Evolutionary conservation across 805 yeast species (phyloP).

Genomic region (Wickerhamiella cacticola): DNA sequence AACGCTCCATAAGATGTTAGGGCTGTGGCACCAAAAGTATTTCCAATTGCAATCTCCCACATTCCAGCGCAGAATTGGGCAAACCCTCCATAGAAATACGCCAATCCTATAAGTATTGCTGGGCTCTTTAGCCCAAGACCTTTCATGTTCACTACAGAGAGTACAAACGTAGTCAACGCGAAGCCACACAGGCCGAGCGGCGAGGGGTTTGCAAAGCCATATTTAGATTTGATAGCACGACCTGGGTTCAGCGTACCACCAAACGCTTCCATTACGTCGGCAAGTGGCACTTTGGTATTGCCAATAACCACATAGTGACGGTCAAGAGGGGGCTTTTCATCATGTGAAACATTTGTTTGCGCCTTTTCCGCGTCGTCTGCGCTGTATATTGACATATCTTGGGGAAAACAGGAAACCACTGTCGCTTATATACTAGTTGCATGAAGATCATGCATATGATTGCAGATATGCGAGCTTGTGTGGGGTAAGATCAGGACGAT

Average conservation of each 20-base stretch:
- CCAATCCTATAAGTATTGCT: conserved; percentile 44
- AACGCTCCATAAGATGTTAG: conserved; percentile 54
- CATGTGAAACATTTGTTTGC: background rate
- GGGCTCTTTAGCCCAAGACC: conserved; percentile 45
- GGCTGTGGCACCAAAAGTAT: conserved; percentile 58
- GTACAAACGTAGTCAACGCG: conserved; percentile 50
- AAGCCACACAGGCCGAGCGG: conserved; percentile 53
- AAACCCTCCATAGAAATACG: conserved; percentile 52
- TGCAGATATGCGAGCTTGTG: no score
- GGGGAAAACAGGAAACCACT: no score
- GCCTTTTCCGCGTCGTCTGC: background rate
- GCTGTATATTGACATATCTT: background rate
- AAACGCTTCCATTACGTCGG: conserved; percentile 29
- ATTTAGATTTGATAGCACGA: conserved; percentile 42
- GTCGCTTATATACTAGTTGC: no score
- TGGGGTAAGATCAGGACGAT: no score
- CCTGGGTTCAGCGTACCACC: conserved; percentile 82
- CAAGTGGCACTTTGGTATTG: conserved; percentile 49
- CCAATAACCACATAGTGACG: conserved; percentile 63
- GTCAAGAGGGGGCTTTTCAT: conserved; percentile 21
- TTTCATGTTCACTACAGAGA: conserved; percentile 43
- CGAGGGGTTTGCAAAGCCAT: conserved; percentile 53
- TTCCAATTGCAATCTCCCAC: conserved; percentile 53
- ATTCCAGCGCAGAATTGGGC: conserved; percentile 51
- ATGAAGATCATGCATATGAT: no score